These are phyloP conservation scores for Phaeomoniella chlamydospora DNA, from an alignment of 2,329 filamentous ascomycete species.

Conservation along the genomic window DNA sequence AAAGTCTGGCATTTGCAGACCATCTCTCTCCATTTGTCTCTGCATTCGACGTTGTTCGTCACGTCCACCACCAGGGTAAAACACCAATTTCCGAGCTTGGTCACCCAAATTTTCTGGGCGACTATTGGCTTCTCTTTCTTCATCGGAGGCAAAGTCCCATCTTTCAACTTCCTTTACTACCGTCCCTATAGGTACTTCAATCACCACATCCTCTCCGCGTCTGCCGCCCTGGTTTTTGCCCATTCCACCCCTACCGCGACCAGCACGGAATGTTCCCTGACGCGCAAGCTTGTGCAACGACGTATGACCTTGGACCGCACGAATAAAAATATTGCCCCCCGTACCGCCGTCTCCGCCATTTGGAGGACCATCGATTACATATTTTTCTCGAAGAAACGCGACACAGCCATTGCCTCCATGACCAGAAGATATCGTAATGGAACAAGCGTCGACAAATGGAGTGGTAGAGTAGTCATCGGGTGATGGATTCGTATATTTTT, in stretches of 20 bases:
- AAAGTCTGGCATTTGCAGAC: constrained; percentile 32
- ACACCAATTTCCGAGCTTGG: constrained; percentile 56
- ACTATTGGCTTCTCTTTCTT: constrained; percentile 28
- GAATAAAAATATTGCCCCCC: constrained; percentile 87
- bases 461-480: constrained; percentile 74
- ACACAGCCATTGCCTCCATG: constrained; percentile 83
- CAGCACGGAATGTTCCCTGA: constrained; percentile 43
- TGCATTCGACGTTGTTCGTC: constrained; percentile 7
- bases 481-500: constrained; percentile 44
- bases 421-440: constrained; percentile 63
- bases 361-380: constrained; percentile 71
- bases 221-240: constrained; percentile 45
- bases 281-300: constrained; percentile 84
- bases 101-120: constrained; percentile 9
- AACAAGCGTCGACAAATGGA: constrained; percentile 77
- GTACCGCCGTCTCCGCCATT: constrained; percentile 91
- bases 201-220: constrained; percentile 71
- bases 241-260: constrained; percentile 29
- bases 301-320: constrained; percentile 80
- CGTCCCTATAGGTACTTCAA: constrained; percentile 86
- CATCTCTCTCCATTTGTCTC: neutral
- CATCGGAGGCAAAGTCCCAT: constrained; percentile 60
- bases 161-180: constrained; percentile 72
- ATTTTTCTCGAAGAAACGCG: constrained; percentile 85
- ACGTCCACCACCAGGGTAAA: constrained; percentile 53